Evolutionary conservation across 192 early-diverging fungal genomes (phyloP), one percentile per base, ranked within the genome.

Genomic region (Backusella psychrophila): DNA sequence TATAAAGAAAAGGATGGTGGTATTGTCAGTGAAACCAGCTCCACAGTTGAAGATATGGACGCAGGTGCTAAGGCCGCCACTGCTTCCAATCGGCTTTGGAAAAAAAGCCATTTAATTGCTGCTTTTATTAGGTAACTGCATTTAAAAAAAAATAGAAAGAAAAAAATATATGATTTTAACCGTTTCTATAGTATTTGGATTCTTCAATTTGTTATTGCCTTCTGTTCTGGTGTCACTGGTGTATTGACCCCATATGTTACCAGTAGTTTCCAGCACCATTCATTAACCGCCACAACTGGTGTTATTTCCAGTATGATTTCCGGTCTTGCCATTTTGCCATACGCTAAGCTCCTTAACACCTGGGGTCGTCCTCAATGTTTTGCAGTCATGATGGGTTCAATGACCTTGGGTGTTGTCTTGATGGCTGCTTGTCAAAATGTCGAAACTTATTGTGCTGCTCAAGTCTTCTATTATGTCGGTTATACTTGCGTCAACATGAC

Each of bases 291-390:
- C 21, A 31, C 73, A 29, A 63, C 63, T 41, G 59, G 36, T 42
- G 59, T 63, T 29, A 63, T 63, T 21, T 56, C 56, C 21, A 34
- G 56, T 66, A 74, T 74, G 19, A 66, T 74, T 41, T 66, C 63
- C 36, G 73, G 56, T 66, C 34, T 74, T 29, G 59, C 38, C 0
- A 66, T 66, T 9, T 59, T 63, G 7, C 63, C 63, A 39, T 66
- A 66, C 15, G 73, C 73, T 63, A 74, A 74, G 17, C 59, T 74
- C n/a, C 38, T 63, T 66, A 63, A 74, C 29, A 26, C 21, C 42
- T 66, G 56, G 33, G 73, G 73, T 33, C 73, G 73, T 74, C 72
- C 46, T 42, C 63, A 29, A 29, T 66, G 73, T 66, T 42, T 66
- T 0, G 21, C 29, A 17, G 23, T 29, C 1, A 56, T 29, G 39